Percentiles rank a stretch among this genome's conserved stretches.
Evolutionary conservation across 2,329 filamentous ascomycete species (phyloP).

Genomic region (Aureobasidium uvarum): DNA sequence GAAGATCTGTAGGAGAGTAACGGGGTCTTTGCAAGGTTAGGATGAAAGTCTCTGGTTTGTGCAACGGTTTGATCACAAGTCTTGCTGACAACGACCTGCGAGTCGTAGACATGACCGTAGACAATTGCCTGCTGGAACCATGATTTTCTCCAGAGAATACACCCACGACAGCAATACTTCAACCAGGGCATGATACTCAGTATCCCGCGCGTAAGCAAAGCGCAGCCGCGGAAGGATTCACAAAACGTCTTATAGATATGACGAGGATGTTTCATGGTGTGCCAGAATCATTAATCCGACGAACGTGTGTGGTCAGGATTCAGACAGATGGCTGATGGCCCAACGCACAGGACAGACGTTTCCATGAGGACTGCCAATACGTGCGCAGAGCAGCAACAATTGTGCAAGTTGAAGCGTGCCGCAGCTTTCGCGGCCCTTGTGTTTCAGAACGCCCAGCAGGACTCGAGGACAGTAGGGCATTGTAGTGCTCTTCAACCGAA

Average conservation of each 20-base stretch:
- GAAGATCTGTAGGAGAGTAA: background rate
- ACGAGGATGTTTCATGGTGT: background rate
- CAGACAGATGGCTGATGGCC: background rate
- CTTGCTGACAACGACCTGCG: background rate
- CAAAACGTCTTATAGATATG: background rate
- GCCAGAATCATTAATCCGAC: background rate
- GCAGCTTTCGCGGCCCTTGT: background rate
- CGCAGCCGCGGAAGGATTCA: background rate
- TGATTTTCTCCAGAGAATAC: background rate
- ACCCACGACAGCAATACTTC: background rate
- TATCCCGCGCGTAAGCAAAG: background rate
- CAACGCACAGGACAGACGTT: background rate
- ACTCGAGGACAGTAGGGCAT: background rate
- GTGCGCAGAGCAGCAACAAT: background rate
- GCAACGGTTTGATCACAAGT: constrained; percentile 12
- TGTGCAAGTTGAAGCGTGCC: background rate
- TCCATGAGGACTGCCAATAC: background rate
- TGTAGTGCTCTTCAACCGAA: background rate
- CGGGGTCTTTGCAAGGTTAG: background rate
- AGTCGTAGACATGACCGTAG: background rate
- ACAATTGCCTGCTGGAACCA: background rate
- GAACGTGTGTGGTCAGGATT: background rate
- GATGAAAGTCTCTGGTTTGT: background rate
- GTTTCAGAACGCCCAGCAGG: constrained; percentile 1
- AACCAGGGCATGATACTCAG: background rate